Percentiles rank a stretch among this genome's conserved stretches.
Evolutionary conservation across 192 early-diverging fungal genomes (phyloP).

Genomic region (Lobulomyces angularis): DNA sequence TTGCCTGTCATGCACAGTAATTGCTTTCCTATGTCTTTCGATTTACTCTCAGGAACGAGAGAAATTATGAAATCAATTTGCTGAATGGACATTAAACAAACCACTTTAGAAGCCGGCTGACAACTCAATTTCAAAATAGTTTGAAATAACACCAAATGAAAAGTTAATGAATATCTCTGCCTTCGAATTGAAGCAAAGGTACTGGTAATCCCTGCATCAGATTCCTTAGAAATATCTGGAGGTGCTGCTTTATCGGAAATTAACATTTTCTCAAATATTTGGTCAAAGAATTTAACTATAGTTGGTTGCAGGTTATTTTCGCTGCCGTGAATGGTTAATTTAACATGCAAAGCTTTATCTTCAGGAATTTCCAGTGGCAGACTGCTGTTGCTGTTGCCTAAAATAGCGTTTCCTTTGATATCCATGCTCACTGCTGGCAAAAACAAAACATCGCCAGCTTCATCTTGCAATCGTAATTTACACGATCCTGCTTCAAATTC

Average conservation of each 20-base stretch:
- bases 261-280: slow-evolving; percentile 39
- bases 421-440: neutral
- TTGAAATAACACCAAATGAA: slow-evolving; percentile 45
- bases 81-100: slow-evolving; percentile 51
- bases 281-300: slow-evolving; percentile 54
- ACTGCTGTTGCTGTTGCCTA: neutral
- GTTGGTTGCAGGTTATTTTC: slow-evolving; percentile 61
- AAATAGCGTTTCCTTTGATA: too few relatives aligned
- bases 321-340: slow-evolving; percentile 53
- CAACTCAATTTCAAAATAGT: slow-evolving; percentile 61
- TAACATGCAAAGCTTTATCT: slow-evolving; percentile 36
- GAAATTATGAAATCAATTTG: slow-evolving; percentile 51
- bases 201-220: neutral
- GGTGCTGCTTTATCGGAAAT: slow-evolving; percentile 15
- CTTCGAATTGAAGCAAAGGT: slow-evolving; percentile 1
- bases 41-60: slow-evolving; percentile 13
- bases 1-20: slow-evolving; percentile 5
- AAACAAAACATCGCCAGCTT: neutral
- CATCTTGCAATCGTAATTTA: slow-evolving; percentile 7
- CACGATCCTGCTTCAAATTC: slow-evolving; percentile 20
- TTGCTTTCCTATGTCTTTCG: neutral
- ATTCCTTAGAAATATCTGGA: slow-evolving; percentile 4
- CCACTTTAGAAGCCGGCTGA: slow-evolving; percentile 61
- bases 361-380: neutral
- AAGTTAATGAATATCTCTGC: slow-evolving; percentile 32